Percentiles rank a stretch among this genome's conserved stretches.
These are phyloP conservation scores for Arabis alpina DNA, from an alignment of 345 rosid genomes.

Conservation along the genomic window DNA sequence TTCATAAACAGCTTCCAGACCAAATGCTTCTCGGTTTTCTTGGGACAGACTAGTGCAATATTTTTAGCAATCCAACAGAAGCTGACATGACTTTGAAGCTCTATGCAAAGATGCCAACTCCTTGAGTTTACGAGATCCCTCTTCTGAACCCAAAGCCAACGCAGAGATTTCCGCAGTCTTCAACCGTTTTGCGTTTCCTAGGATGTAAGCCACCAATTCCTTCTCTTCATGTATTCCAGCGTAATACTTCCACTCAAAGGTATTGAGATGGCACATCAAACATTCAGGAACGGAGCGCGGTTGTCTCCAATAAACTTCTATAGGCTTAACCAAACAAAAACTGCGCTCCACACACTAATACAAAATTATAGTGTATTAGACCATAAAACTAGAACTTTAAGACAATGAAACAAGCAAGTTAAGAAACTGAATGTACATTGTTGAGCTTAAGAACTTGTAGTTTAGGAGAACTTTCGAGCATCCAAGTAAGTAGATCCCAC, in stretches of 20 bases:
- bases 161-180: not conserved
- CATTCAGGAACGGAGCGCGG: slow-evolving; percentile 10
- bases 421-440: not conserved
- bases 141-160: too few relatives aligned
- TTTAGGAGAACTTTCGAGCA: slow-evolving; percentile 24
- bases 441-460: slow-evolving; percentile 24
- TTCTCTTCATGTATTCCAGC: not conserved
- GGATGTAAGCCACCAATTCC: not conserved
- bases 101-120: not conserved
- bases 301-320: not conserved
- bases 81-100: slow-evolving; percentile 1
- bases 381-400: not conserved
- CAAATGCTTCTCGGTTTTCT: too few relatives aligned
- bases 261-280: not conserved
- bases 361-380: not conserved
- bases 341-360: not conserved
- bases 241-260: not conserved
- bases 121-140: not conserved
- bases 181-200: not conserved
- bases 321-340: rapidly evolving
- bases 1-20: not conserved
- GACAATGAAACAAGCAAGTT: not conserved
- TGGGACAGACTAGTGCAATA: too few relatives aligned
- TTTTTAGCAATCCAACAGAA: not conserved
- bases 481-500: slow-evolving; percentile 21